Evolutionary conservation across 148 eudicot genomes (phyloP).

Genomic region (Agrostemma githago): DNA sequence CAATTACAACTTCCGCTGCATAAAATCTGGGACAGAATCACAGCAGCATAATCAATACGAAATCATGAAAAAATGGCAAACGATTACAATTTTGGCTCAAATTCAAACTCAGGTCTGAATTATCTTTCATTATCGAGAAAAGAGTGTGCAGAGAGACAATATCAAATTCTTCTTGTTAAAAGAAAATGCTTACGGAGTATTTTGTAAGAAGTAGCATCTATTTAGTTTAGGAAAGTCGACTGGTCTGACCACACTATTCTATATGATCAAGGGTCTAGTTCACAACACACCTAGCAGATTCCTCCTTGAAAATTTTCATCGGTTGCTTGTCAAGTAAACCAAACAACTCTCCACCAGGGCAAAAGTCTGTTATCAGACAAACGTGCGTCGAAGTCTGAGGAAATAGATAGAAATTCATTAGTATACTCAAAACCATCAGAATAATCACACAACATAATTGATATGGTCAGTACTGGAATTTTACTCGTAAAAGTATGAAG

Average conservation of each 20-base stretch:
- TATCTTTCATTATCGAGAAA: neutral
- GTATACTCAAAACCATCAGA: constrained; percentile 10
- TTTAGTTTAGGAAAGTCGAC: neutral
- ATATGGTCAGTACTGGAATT: neutral
- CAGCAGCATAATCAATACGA: constrained; percentile 18
- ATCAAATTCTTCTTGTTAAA: neutral
- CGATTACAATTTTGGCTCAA: neutral
- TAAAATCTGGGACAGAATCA: constrained; percentile 58
- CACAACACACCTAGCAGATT: constrained; percentile 72
- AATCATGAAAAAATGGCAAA: constrained; percentile 1
- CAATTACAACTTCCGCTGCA: constrained; percentile 93
- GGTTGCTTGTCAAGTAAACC: constrained; percentile 96
- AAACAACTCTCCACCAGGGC: constrained; percentile 94
- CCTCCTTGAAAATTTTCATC: constrained; percentile 83
- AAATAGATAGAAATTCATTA: constrained; percentile 25
- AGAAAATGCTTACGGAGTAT: neutral
- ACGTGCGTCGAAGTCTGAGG: constrained; percentile 87
- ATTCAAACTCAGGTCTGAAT: neutral
- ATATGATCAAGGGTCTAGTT: constrained; percentile 1
- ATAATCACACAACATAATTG: neutral
- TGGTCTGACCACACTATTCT: neutral
- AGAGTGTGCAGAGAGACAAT: neutral
- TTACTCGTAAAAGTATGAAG: neutral
- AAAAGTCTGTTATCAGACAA: constrained; percentile 96
- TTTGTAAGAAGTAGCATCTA: neutral